phyloP scores from a whole-genome alignment of 2,329 filamentous ascomycete genomes.

The Penicillium sp. region DNA sequence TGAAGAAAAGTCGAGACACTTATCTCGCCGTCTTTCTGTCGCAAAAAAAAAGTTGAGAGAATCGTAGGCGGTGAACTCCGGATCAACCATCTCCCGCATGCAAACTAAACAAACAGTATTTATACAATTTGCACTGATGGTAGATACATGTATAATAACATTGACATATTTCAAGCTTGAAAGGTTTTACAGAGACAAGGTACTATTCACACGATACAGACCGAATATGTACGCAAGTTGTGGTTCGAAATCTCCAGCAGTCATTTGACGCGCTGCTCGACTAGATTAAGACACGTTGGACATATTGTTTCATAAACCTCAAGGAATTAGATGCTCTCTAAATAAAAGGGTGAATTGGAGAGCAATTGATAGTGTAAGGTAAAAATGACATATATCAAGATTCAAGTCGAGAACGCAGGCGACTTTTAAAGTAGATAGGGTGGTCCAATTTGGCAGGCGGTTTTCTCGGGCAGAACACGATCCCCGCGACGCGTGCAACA shows the following conservation, averaged over 20 bases:
- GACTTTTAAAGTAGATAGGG: not conserved
- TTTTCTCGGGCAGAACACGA: not conserved
- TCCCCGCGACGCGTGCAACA: constrained; percentile 39
- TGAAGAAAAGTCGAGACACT: constrained; percentile 11
- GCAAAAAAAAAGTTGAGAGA: constrained; percentile 22
- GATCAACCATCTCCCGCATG: constrained; percentile 7
- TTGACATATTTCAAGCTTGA: not conserved
- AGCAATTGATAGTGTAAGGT: not conserved
- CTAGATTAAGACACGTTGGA: not conserved
- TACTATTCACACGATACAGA: not conserved
- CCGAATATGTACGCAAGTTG: no score
- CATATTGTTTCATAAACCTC: not conserved
- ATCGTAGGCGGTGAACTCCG: constrained; percentile 16
- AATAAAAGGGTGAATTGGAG: not conserved
- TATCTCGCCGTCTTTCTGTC: constrained; percentile 7
- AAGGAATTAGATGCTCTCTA: accelerated
- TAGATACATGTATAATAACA: not conserved
- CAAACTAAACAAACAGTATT: constrained; percentile 28
- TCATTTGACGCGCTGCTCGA: not conserved
- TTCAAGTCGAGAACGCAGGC: not conserved
- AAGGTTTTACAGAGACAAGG: not conserved
- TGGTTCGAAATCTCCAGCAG: not conserved
- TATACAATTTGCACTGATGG: not conserved
- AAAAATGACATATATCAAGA: not conserved
- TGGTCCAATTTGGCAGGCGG: not conserved